These are phyloP conservation scores for Pseudocercospora fijiensis DNA, from an alignment of 2,329 filamentous ascomycete genomes.

Conservation along the genomic window DNA sequence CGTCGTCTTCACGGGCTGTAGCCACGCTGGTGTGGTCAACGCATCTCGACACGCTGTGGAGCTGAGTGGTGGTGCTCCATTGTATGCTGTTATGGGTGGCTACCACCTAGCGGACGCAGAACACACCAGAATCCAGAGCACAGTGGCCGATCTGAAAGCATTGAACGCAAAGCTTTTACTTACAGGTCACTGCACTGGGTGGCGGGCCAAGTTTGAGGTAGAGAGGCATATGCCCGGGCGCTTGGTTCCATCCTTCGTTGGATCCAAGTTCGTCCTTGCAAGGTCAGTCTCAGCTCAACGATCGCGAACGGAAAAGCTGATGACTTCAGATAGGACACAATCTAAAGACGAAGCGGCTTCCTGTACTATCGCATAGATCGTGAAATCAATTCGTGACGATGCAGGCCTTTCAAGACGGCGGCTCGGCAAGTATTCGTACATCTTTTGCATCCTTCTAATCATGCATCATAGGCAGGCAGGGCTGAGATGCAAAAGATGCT, in stretches of 20 bases:
- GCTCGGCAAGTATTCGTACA: background rate
- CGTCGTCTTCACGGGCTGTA: slow-evolving; percentile 35
- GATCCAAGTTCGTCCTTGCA: slow-evolving; percentile 25
- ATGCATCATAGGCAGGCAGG: background rate
- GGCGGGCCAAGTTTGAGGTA: slow-evolving; percentile 34
- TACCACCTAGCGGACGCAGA: slow-evolving; percentile 34
- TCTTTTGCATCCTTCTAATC: background rate
- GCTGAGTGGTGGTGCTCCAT: slow-evolving; percentile 25
- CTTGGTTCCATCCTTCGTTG: slow-evolving; percentile 33
- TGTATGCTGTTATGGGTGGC: slow-evolving; percentile 36
- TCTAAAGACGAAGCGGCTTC: background rate
- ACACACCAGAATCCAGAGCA: slow-evolving; percentile 23
- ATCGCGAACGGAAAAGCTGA: background rate
- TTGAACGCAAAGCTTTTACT: slow-evolving; percentile 28
- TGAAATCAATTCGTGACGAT: background rate
- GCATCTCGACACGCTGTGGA: slow-evolving; percentile 27
- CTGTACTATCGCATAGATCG: background rate
- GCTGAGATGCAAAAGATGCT: too few relatives aligned
- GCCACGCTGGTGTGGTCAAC: slow-evolving; percentile 34
- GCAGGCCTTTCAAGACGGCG: background rate
- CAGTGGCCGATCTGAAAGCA: slow-evolving; percentile 27
- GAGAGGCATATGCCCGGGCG: slow-evolving; percentile 31
- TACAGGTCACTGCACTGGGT: slow-evolving; percentile 34
- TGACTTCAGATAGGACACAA: background rate
- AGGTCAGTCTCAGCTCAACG: background rate